These are phyloP conservation scores for Lachnellula arida DNA, from an alignment of 2,329 filamentous ascomycete genomes.

Conservation along the genomic window DNA sequence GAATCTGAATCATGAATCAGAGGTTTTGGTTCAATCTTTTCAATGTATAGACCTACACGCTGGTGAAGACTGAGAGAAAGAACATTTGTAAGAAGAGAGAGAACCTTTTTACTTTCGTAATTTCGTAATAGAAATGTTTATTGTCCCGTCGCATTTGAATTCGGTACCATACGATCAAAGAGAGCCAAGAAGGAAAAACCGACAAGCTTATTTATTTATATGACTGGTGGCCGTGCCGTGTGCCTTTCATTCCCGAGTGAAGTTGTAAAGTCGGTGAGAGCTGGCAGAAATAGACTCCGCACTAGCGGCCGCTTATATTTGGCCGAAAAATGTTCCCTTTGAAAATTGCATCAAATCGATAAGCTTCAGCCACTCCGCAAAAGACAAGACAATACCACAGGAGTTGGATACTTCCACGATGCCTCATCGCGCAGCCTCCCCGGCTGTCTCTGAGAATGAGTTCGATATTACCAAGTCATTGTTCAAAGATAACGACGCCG, in stretches of 20 bases:
- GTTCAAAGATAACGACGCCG: conserved; percentile 56
- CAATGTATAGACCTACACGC: too few species aligned
- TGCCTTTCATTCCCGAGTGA: background rate
- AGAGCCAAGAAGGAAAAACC: too few species aligned
- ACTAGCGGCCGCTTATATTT: background rate
- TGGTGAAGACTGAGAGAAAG: background rate
- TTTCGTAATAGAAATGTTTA: too few species aligned
- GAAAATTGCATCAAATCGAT: conserved; percentile 3
- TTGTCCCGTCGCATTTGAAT: too few species aligned
- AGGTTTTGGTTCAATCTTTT: too few species aligned
- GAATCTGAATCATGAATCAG: too few species aligned
- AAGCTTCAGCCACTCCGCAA: background rate
- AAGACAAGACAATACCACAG: background rate
- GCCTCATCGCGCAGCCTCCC: conserved; percentile 71
- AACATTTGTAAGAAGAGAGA: background rate
- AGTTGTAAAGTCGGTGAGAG: background rate
- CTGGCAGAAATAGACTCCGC: background rate
- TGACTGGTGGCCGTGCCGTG: too few species aligned
- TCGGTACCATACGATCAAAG: too few species aligned
- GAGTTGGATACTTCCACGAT: conserved; percentile 41
- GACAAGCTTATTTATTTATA: too few species aligned
- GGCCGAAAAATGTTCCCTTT: background rate
- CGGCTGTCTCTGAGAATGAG: conserved; percentile 81
- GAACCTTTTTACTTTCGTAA: too few species aligned
- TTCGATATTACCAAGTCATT: conserved; percentile 82